Base-by-base conservation (phyloP, 768 basidiomycete species). In the Sarcomyxa edulis region DNA sequence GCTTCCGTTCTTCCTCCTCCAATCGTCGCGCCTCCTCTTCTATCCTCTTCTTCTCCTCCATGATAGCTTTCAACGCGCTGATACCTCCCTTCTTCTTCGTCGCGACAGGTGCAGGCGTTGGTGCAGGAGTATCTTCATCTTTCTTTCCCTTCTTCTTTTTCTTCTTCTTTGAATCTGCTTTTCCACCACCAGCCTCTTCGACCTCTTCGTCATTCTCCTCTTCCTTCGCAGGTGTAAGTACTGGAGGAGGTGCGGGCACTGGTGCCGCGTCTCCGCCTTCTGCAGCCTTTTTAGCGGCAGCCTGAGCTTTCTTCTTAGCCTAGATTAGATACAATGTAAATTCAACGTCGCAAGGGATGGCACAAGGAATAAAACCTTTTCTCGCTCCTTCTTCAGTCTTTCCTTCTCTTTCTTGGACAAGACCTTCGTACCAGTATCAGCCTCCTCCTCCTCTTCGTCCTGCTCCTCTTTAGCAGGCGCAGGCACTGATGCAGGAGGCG, bases 341-440 rank as follows among this genome's bases (percentile, higher is more conserved):
- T 37, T 28, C 44, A 20, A 5, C 7, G 38, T n/a, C 26, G 26
- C 28, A 27, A 27, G 15, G 42, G 12, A n/a, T 15, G 7, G 20
- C 16, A 20, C 5, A 10, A 26, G 24, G 27, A 27, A 39, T 30
- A 52, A 33, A 24, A 84, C 92, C 84, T 96, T 96, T 68, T 96
- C 93, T 36, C 81, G 78, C 63, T 97, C 94, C 66, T 97, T 98
- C 77, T 98, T 97, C 44, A 95, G 68, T 57, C 83, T 83, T 59
- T 97, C 94, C 65, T 97, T 97, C 71, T 98, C 90, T 59, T 95
- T 96, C 68, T 97, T 97, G 12, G 84, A 82, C 24, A 96, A 61
- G 22, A 95, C 56, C 61, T 84, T 81, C 3, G 68, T 66, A 10
- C 76, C 87, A 34, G 61, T 62, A 35, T 72, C 80, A 21, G 73